Evolutionary conservation across 305 asterid species (phyloP).

Genomic region (Fraxinus albicans): DNA sequence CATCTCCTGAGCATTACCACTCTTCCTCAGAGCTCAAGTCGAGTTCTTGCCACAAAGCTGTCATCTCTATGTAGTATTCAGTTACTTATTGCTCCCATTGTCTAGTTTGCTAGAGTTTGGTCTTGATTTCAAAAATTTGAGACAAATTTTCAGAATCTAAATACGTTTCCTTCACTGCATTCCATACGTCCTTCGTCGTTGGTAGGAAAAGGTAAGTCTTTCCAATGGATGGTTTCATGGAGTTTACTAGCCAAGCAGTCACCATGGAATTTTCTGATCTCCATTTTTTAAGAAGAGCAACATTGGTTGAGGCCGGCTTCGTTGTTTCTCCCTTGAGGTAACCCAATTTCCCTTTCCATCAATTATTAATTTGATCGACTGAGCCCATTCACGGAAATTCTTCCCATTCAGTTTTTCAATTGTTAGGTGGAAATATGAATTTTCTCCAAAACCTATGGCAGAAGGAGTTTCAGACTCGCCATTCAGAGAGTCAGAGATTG

Average conservation of each 20-base stretch:
- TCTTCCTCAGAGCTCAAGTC: neutral
- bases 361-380: too few relatives aligned
- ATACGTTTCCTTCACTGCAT: neutral
- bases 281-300: too few relatives aligned
- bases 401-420: too few relatives aligned
- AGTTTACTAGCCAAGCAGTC: neutral
- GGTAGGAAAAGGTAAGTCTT: neutral
- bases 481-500: too few relatives aligned
- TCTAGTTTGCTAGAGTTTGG: neutral
- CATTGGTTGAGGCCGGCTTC: neutral
- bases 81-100: neutral
- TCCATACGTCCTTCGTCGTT: neutral
- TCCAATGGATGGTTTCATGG: neutral
- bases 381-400: too few relatives aligned
- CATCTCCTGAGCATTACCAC: neutral
- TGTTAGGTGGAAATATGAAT: too few relatives aligned
- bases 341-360: too few relatives aligned
- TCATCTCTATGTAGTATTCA: neutral
- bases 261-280: neutral
- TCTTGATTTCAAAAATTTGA: neutral
- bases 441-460: too few relatives aligned
- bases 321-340: neutral
- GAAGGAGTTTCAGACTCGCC: too few relatives aligned
- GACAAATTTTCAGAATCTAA: neutral
- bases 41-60: neutral